Conservation (phyloP, 2,329 filamentous ascomycete genomes). For the Metarhizium humberi region DNA sequence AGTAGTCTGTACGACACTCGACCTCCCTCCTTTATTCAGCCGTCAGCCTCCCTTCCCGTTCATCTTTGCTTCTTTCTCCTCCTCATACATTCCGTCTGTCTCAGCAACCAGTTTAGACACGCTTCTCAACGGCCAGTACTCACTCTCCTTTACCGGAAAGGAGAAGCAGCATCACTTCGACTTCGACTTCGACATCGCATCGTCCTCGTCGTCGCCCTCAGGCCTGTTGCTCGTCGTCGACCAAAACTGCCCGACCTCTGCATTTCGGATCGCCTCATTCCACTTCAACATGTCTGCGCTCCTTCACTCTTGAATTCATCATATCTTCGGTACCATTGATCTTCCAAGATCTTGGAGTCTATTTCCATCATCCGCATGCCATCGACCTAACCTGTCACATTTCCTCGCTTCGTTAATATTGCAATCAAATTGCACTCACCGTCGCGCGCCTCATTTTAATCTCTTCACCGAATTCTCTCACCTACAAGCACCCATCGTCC, state of each 20-base stretch:
- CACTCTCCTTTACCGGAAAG: not conserved
- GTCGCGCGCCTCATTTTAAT: not conserved
- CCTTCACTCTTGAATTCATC: not conserved
- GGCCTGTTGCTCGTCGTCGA: not conserved
- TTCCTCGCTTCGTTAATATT: not conserved
- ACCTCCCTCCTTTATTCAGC: not conserved
- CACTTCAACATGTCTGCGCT: slow-evolving; percentile 6
- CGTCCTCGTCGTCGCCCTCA: too few species aligned
- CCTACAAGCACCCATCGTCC: too few species aligned
- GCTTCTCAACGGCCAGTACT: not conserved
- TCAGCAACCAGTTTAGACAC: not conserved
- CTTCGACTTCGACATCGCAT: too few species aligned
- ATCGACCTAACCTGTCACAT: not conserved
- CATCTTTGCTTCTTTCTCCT: not conserved
- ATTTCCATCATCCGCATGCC: not conserved
- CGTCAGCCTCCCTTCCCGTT: not conserved
- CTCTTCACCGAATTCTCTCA: too few species aligned
- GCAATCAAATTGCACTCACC: not conserved
- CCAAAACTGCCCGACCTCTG: not conserved
- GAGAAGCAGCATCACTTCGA: too few species aligned
- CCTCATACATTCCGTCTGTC: not conserved
- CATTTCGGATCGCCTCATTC: not conserved
- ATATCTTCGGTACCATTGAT: not conserved
- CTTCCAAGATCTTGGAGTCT: not conserved
- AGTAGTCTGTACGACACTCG: too few species aligned